phyloP scores from a whole-genome alignment of 1,284 basidiomycete genomes.

The Taiwanofungus camphoratus region DNA sequence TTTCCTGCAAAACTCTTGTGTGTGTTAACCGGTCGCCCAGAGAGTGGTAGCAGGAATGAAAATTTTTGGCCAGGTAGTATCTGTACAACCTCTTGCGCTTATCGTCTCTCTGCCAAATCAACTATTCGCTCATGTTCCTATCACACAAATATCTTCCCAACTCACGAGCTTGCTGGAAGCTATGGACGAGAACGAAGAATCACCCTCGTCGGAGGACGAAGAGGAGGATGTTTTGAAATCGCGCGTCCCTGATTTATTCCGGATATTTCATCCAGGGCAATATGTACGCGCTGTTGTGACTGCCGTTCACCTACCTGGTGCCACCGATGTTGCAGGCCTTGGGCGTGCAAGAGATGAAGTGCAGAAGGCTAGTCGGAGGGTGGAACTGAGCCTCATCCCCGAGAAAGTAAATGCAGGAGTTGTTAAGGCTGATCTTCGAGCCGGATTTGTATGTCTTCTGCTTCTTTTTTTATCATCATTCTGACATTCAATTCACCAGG shows the following conservation, averaged over 20 bases:
- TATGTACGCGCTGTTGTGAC: slow-evolving; percentile 82
- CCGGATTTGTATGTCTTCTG: slow-evolving; percentile 58
- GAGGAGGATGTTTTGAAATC: slow-evolving; percentile 23
- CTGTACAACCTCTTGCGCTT: slow-evolving; percentile 86
- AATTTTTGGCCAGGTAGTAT: slow-evolving; percentile 81
- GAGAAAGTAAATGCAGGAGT: slow-evolving; percentile 84
- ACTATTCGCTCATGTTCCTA: slow-evolving; percentile 90
- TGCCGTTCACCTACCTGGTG: slow-evolving; percentile 55
- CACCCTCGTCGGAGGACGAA: slow-evolving; percentile 37
- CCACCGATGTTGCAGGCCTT: slow-evolving; percentile 51
- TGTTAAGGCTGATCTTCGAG: slow-evolving; percentile 69
- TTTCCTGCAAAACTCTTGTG: neutral
- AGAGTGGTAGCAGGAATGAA: slow-evolving; percentile 82
- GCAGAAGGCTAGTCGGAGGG: slow-evolving; percentile 63
- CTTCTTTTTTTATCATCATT: slow-evolving; percentile 8
- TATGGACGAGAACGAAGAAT: slow-evolving; percentile 49
- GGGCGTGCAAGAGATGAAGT: slow-evolving; percentile 59
- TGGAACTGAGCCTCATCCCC: slow-evolving; percentile 88
- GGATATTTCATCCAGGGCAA: slow-evolving; percentile 82
- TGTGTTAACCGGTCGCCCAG: slow-evolving; percentile 32
- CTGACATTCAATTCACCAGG: slow-evolving; percentile 36
- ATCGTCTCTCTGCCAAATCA: slow-evolving; percentile 94
- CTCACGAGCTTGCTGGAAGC: slow-evolving; percentile 71
- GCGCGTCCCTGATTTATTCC: slow-evolving; percentile 59
- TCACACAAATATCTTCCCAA: slow-evolving; percentile 88